phyloP scores from a whole-genome alignment of 495 filamentous ascomycete genomes.

The Cudoniella acicularis region DNA sequence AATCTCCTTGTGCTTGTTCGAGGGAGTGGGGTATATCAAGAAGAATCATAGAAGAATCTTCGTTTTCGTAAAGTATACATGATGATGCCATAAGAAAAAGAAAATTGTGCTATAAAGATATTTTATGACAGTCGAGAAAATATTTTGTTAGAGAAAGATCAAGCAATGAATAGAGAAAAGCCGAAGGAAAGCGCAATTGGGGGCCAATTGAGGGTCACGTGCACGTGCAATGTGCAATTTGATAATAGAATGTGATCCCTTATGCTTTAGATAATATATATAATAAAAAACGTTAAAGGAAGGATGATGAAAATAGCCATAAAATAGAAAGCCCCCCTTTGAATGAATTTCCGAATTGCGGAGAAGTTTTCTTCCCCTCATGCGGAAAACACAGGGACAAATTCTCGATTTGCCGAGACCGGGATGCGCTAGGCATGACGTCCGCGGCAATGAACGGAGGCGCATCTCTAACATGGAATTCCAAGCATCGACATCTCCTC shows the following conservation, averaged over 20 bases:
- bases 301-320: background rate
- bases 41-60: slow-evolving; percentile 5
- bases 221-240: too few species aligned
- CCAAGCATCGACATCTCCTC: background rate
- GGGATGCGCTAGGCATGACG: slow-evolving; percentile 21
- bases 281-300: background rate
- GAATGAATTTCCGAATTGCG: background rate
- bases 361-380: background rate
- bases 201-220: background rate
- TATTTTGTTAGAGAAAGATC: too few species aligned
- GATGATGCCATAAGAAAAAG: slow-evolving; percentile 14
- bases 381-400: background rate
- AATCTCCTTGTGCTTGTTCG: slow-evolving; percentile 20
- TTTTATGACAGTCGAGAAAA: too few species aligned
- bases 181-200: background rate
- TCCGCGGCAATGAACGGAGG: slow-evolving; percentile 13
- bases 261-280: too few species aligned
- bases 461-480: background rate
- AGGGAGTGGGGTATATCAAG: slow-evolving; percentile 27
- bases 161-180: background rate
- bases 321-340: background rate
- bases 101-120: too few species aligned
- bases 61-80: slow-evolving; percentile 21
- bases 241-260: too few species aligned
- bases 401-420: slow-evolving; percentile 15